Percentiles rank a stretch among this genome's conserved stretches.
Conservation (phyloP, 108 stramenopile species). For the Stephanodiscus minutulus region DNA sequence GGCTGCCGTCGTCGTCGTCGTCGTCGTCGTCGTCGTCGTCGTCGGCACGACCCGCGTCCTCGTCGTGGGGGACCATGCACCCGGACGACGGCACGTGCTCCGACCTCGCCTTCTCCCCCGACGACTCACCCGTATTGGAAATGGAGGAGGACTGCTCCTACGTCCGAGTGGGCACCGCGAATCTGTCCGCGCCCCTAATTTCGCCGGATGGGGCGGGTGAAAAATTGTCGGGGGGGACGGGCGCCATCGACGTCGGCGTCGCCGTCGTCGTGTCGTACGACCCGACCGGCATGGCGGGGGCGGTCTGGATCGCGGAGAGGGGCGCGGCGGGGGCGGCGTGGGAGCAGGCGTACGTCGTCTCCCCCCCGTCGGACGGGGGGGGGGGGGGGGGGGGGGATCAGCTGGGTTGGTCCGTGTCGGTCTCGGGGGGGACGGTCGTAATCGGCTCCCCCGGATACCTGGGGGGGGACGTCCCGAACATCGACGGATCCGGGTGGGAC, state of each 20-base stretch:
- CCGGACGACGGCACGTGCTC: not conserved
- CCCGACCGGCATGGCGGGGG: not conserved
- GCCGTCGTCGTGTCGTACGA: conserved; percentile 3
- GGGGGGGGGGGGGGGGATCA: not conserved
- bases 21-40: not conserved
- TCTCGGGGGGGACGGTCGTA: not conserved
- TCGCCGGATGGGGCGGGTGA: too few species aligned
- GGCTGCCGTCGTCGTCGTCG: too few species aligned
- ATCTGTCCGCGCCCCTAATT: not conserved
- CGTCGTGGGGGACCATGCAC: not conserved
- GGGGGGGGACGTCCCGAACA: not conserved
- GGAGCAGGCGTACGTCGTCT: not conserved
- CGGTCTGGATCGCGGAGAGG: not conserved
- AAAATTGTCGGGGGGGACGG: not conserved
- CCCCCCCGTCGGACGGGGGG: too few species aligned
- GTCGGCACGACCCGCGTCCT: not conserved
- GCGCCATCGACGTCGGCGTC: not conserved
- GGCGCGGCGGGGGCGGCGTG: not conserved
- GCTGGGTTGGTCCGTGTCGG: conserved; percentile 5
- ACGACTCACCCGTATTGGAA: too few species aligned
- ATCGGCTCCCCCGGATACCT: conserved; percentile 3
- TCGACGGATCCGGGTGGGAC: not conserved
- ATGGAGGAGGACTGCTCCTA: too few species aligned
- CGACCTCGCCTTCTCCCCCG: not conserved
- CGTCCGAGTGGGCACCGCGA: too few species aligned